Conservation (phyloP, 2,329 filamentous ascomycete genomes). For the Aspergillus sp. region DNA sequence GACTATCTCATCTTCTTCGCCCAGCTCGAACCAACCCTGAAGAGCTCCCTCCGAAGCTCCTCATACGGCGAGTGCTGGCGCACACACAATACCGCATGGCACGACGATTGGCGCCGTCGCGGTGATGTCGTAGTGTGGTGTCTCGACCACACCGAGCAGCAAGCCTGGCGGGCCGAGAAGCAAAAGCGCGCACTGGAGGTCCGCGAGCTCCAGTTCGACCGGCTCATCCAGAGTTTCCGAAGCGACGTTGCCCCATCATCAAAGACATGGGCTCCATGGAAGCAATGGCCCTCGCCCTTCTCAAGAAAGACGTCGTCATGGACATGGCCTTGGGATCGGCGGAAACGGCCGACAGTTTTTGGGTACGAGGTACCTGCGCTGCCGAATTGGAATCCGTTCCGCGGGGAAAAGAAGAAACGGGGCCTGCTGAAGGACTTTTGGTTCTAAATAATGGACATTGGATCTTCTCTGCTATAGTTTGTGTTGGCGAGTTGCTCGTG, state of each 20-base stretch:
- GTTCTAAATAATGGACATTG: neutral
- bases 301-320: constrained; percentile 11
- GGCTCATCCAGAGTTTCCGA: constrained; percentile 33
- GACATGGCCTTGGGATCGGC: constrained; percentile 24
- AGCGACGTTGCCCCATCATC: constrained; percentile 20
- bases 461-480: neutral
- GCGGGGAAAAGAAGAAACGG: neutral
- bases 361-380: constrained; percentile 13
- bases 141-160: constrained; percentile 37
- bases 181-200: constrained; percentile 22
- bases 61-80: constrained; percentile 60
- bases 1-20: constrained; percentile 57
- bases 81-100: constrained; percentile 61
- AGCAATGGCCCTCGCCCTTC: constrained; percentile 9
- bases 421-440: neutral
- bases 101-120: constrained; percentile 60
- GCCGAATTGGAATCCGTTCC: constrained; percentile 3
- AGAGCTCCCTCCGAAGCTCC: constrained; percentile 42
- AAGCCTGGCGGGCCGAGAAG: constrained; percentile 33
- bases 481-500: neutral
- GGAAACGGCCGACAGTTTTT: constrained; percentile 10
- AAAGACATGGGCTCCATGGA: constrained; percentile 11
- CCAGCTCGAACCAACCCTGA: constrained; percentile 54
- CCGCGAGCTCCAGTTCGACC: constrained; percentile 36
- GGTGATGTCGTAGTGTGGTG: constrained; percentile 67